Evolutionary conservation across 768 basidiomycete genomes (phyloP).

Genomic region (Lentinus brumalis): DNA sequence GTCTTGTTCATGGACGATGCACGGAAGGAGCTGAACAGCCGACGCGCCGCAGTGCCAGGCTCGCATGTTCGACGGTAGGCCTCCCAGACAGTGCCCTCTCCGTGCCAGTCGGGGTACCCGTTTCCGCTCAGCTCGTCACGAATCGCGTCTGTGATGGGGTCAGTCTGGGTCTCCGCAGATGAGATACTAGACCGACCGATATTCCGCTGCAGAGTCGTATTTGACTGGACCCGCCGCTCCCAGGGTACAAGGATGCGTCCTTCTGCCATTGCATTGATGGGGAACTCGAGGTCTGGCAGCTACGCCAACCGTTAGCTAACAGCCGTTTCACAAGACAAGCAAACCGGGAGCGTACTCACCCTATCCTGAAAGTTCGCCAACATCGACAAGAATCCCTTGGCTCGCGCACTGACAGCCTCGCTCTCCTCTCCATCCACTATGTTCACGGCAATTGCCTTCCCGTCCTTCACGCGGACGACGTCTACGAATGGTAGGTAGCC

Average conservation of each 20-base stretch:
- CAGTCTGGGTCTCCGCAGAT: not conserved
- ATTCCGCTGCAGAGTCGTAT: conserved; percentile 50
- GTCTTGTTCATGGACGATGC: conserved; percentile 40
- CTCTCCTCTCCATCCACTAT: conserved; percentile 60
- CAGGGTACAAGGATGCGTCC: conserved; percentile 92
- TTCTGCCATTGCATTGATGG: conserved; percentile 92
- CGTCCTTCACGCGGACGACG: conserved; percentile 75
- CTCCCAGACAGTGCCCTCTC: conserved; percentile 89
- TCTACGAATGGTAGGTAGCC: conserved; percentile 83
- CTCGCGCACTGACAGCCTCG: conserved; percentile 73
- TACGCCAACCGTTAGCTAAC: conserved; percentile 33
- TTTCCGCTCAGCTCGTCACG: conserved; percentile 33
- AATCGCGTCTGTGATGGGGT: conserved; percentile 44
- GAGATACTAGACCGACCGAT: conserved; percentile 9
- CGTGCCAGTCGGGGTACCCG: conserved; percentile 84
- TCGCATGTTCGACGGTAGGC: conserved; percentile 90
- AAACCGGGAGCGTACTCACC: conserved; percentile 39
- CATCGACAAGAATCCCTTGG: conserved; percentile 77
- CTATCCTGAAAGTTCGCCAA: conserved; percentile 66
- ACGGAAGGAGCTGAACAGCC: conserved; percentile 79
- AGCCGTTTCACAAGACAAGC: too few species aligned
- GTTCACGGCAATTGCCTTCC: conserved; percentile 59
- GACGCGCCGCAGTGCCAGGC: conserved; percentile 76
- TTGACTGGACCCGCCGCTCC: conserved; percentile 78
- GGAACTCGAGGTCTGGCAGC: conserved; percentile 94